Percentiles rank a stretch among this genome's conserved stretches.
Evolutionary conservation across 331 rosid species (phyloP).

Genomic region (Cydonia oblonga): DNA sequence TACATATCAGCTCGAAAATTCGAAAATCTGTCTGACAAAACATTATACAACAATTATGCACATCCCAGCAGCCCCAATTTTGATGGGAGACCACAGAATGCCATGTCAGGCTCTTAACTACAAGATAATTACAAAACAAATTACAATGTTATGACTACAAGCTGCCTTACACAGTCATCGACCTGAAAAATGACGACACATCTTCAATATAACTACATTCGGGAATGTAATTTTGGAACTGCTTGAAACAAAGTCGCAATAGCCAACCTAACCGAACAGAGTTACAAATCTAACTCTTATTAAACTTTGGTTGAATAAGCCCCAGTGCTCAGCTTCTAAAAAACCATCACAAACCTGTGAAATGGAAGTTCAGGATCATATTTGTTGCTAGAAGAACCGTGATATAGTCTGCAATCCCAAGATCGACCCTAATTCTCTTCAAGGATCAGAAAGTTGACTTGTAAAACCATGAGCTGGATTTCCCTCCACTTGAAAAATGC

Average conservation of each 20-base stretch:
- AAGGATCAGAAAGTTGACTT: constrained; percentile 9
- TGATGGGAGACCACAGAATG: constrained; percentile 12
- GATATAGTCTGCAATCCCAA: not conserved
- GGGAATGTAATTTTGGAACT: not conserved
- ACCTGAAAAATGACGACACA: constrained; percentile 8
- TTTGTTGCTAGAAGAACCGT: constrained; percentile 1
- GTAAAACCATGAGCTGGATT: constrained; percentile 5
- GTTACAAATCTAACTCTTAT: not conserved
- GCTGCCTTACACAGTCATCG: constrained; percentile 14
- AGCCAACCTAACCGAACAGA: constrained; percentile 19
- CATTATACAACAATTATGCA: constrained; percentile 11
- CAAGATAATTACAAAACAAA: constrained; percentile 6
- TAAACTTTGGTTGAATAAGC: constrained; percentile 7
- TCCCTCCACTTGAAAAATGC: constrained; percentile 20
- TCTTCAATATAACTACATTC: not conserved
- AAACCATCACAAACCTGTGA: constrained; percentile 1
- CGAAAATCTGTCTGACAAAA: not conserved
- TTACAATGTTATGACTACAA: constrained; percentile 7
- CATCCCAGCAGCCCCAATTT: constrained; percentile 15
- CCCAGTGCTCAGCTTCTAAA: constrained; percentile 1
- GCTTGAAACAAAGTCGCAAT: not conserved
- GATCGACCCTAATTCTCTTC: constrained; percentile 1
- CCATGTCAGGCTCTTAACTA: not conserved
- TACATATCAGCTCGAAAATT: no score
- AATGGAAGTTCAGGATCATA: constrained; percentile 6